Base-by-base conservation (phyloP, 2,329 filamentous ascomycete genomes). In the Rhytidhysteron rufulum region DNA sequence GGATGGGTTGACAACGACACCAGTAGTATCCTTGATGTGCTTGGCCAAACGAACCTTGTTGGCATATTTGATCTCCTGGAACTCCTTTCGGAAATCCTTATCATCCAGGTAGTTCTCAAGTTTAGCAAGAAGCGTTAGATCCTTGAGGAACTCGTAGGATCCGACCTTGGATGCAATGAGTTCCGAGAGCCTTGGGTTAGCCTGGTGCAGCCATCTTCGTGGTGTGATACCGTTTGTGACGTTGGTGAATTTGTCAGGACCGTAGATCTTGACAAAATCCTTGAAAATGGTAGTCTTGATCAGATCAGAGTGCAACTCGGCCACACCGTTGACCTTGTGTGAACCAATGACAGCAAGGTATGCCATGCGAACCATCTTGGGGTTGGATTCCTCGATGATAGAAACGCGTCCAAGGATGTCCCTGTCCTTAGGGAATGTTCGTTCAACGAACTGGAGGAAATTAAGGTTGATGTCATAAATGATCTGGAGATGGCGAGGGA, bases 201-300 rank as follows among this genome's bases (percentile, higher is more conserved):
- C 93, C 68, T 98, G 93, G 71, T 98, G 90, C 42, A 98, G 75
- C 93, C 93, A 98, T 62, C 93, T 80, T 57, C 93, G 80, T 9
- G 93, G 93, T 1, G 93, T 98, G 63, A 98, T 94, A 43, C 93
- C 93, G 65, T 98, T 98, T 50, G 93, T 98, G 49, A 98, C 91
- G 57, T 98, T 98, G 42, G 88, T 95, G 69, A 98, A 98, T 68
- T 96, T 96, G 76, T 98, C 93, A 0, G 85, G 85, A 3, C 93
- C 93, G 57, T 93, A 98, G 50, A 98, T 88, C 54, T 82, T 79
- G 44, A 98, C 91, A 67, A 98, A 98, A 66, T 98, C 93, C 68
- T 93, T 96, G 81, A 98, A 97, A 54, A 98, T 95, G n/a, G 93
- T 98, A 0, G 90, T 94, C 74, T 93, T 93, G 74, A 98, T 95